Conservation (phyloP, 768 basidiomycete genomes). For the Psilocybe cyanescens region DNA sequence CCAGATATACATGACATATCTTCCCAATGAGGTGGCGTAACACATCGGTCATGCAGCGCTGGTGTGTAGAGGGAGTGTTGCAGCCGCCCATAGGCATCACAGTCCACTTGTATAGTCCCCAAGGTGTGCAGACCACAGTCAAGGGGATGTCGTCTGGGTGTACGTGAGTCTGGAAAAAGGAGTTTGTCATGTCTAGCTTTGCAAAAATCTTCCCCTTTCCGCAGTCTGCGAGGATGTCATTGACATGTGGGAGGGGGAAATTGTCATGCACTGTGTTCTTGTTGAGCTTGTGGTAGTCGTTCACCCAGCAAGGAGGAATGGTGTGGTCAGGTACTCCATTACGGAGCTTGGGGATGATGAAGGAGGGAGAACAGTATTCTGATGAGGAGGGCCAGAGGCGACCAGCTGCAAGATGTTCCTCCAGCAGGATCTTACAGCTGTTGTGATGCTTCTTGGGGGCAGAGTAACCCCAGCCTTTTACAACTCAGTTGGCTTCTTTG, state of each 20-base stretch:
- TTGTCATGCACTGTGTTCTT: neutral
- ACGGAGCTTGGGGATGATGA: neutral
- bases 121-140: neutral
- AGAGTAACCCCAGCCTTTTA: neutral
- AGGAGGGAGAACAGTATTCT: neutral
- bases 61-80: neutral
- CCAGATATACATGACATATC: neutral
- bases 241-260: neutral
- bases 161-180: neutral
- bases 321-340: neutral
- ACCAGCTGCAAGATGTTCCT: neutral
- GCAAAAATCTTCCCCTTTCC: neutral
- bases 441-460: neutral
- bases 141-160: neutral
- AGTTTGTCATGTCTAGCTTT: neutral
- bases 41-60: neutral
- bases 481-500: neutral
- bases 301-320: neutral
- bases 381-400: neutral
- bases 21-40: neutral
- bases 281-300: neutral
- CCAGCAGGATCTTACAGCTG: neutral
- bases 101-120: neutral
- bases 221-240: neutral
- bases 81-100: neutral